Evolutionary conservation across 2,329 filamentous ascomycete species (phyloP).

Genomic region (Aspergillus fructus): DNA sequence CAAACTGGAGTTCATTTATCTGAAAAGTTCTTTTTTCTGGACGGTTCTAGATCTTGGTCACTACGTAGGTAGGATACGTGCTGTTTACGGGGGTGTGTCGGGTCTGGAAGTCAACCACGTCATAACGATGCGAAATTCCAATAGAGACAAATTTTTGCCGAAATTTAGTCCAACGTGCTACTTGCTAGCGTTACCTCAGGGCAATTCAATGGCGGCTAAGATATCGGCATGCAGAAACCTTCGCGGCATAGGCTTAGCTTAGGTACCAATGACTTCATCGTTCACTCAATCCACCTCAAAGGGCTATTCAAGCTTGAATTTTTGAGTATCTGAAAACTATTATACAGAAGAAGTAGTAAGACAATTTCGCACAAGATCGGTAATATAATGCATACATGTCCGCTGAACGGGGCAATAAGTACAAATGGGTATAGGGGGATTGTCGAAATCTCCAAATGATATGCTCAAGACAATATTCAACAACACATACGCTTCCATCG

Average conservation of each 20-base stretch:
- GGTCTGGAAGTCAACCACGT: not conserved
- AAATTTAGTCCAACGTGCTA: not conserved
- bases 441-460: not conserved
- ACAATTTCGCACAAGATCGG: not conserved
- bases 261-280: not conserved
- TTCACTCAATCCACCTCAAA: not conserved
- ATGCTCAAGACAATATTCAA: not conserved
- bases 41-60: not conserved
- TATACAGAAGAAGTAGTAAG: not conserved
- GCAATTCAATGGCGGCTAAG: no score
- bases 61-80: not conserved
- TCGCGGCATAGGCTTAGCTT: not conserved
- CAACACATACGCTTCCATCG: constrained; percentile 21
- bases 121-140: not conserved
- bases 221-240: not conserved
- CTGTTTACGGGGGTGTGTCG: not conserved
- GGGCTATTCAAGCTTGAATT: not conserved
- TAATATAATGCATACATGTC: constrained; percentile 15
- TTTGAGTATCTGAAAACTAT: not conserved
- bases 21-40: not conserved
- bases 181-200: no score
- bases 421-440: constrained; percentile 5
- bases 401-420: not conserved
- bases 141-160: not conserved
- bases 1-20: not conserved